phyloP scores from a whole-genome alignment of 371 early-diverging fungal genomes.

The Mucor piriformis region DNA sequence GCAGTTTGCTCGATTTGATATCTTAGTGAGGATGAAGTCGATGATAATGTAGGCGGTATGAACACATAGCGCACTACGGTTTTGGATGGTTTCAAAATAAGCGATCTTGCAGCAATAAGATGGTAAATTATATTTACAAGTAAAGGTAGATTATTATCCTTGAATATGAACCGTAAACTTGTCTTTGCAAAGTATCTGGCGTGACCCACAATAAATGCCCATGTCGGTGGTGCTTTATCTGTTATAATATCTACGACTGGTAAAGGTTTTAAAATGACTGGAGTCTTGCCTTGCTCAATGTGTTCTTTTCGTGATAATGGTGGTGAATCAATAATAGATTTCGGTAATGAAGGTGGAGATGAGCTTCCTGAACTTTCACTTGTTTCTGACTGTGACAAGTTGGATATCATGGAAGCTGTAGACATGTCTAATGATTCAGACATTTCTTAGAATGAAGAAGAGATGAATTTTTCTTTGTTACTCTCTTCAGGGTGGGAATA shows the following conservation, averaged over 20 bases:
- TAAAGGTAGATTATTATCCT: conserved; percentile 46
- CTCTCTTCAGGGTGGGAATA: conserved; percentile 1
- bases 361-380: neutral
- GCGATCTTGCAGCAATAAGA: conserved; percentile 32
- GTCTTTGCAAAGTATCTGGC: conserved; percentile 20
- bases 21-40: conserved; percentile 3
- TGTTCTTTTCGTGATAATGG: conserved; percentile 2
- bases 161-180: conserved; percentile 34
- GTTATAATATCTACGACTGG: conserved; percentile 2
- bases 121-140: conserved; percentile 42
- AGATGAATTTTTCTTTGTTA: neutral
- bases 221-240: conserved; percentile 21
- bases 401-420: conserved; percentile 33
- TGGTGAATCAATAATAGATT: conserved; percentile 4
- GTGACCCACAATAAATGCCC: conserved; percentile 32
- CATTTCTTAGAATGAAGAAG: neutral
- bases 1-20: conserved; percentile 22
- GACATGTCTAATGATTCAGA: conserved; percentile 40
- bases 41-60: conserved; percentile 14
- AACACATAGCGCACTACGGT: conserved; percentile 21
- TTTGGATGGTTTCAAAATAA: conserved; percentile 24
- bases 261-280: neutral
- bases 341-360: neutral
- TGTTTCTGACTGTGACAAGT: neutral
- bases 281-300: neutral